These are phyloP conservation scores for Apiospora sp. DNA, from an alignment of 2,329 filamentous ascomycete genomes.

Conservation along the genomic window DNA sequence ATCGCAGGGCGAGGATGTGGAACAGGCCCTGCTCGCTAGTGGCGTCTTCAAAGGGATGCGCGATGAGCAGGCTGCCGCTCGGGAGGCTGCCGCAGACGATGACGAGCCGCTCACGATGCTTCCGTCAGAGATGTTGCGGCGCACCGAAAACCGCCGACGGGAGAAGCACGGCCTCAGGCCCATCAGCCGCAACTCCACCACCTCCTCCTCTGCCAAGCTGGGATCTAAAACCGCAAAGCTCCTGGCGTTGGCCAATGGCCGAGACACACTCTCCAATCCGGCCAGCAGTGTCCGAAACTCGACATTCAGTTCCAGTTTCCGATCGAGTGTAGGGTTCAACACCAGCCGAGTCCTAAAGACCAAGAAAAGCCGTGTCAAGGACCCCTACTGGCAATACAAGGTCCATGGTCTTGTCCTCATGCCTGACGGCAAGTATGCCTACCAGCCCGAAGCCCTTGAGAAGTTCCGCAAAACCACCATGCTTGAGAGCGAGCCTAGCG, in stretches of 20 bases:
- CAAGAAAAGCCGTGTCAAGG: conserved; percentile 37
- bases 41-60: conserved; percentile 39
- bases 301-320: conserved; percentile 44
- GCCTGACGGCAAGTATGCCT: conserved; percentile 61
- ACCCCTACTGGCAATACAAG: conserved; percentile 48
- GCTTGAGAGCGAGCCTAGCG: conserved; percentile 17
- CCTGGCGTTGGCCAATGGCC: conserved; percentile 36
- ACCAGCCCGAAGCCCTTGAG: conserved; percentile 58
- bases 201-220: conserved; percentile 31
- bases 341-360: conserved; percentile 43
- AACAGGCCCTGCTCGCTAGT: conserved; percentile 40
- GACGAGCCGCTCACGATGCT: conserved; percentile 29
- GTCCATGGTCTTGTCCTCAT: conserved; percentile 55
- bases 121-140: conserved; percentile 35
- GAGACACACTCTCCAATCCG: conserved; percentile 41
- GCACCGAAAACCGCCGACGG: conserved; percentile 41
- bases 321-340: conserved; percentile 44
- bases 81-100: conserved; percentile 33
- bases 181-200: conserved; percentile 23
- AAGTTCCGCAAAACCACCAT: conserved; percentile 40
- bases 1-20: conserved; percentile 34
- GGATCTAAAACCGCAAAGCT: conserved; percentile 44
- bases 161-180: conserved; percentile 36
- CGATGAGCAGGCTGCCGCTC: conserved; percentile 39
- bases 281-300: conserved; percentile 42